Conservation (phyloP, 2,329 filamentous ascomycete species). For the Pseudomassariella vexata region DNA sequence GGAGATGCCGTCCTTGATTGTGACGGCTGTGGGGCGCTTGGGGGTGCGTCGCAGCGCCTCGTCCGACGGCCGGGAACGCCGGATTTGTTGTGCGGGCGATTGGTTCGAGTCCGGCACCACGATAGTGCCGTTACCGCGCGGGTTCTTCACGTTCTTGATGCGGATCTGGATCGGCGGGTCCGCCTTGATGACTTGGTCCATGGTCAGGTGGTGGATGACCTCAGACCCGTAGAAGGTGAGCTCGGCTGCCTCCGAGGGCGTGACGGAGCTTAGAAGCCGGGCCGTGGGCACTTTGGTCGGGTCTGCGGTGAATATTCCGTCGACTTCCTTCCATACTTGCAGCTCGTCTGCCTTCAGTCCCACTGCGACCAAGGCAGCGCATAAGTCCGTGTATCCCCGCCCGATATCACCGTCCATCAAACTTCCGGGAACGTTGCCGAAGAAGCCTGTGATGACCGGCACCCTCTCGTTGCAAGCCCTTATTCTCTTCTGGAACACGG, state of each 20-base stretch:
- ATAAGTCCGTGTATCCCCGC: constrained; percentile 93
- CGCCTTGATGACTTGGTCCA: constrained; percentile 93
- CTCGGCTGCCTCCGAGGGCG: constrained; percentile 90
- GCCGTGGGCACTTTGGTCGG: constrained; percentile 88
- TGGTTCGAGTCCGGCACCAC: constrained; percentile 69
- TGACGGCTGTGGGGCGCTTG: constrained; percentile 81
- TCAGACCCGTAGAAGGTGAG: constrained; percentile 92
- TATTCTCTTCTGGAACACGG: constrained; percentile 58
- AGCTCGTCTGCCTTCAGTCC: constrained; percentile 82
- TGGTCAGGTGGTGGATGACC: constrained; percentile 97
- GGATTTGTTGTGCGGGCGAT: constrained; percentile 52
- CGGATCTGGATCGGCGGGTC: constrained; percentile 73
- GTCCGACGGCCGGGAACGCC: constrained; percentile 40
- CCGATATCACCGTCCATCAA: constrained; percentile 85
- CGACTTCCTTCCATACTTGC: constrained; percentile 98
- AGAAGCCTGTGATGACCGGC: constrained; percentile 86
- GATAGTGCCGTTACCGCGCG: constrained; percentile 70
- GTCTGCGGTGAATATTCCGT: constrained; percentile 81
- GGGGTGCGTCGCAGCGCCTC: constrained; percentile 51
- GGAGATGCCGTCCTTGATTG: constrained; percentile 94
- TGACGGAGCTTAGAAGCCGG: constrained; percentile 81
- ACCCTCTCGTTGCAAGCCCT: constrained; percentile 60
- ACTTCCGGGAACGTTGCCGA: constrained; percentile 86
- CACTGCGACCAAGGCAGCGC: constrained; percentile 85
- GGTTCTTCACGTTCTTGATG: constrained; percentile 90